Evolutionary conservation across 805 yeast genomes (phyloP), one percentile per base, ranked within the genome.

Genomic region (Clavispora santaluciae): DNA sequence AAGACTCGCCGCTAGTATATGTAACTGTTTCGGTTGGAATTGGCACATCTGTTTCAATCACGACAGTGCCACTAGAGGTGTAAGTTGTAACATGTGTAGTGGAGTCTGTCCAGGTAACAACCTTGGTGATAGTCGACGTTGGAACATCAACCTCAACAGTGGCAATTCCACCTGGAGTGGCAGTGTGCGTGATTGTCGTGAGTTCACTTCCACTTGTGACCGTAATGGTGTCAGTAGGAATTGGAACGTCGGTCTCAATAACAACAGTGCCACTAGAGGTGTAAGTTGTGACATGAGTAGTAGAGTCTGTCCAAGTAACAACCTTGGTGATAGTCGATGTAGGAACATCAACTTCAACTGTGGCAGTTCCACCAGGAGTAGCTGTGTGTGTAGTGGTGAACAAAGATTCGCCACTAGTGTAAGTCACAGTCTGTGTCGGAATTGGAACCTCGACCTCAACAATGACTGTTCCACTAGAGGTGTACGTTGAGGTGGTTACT

Each of bases 311-410:
- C 45, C 49, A 51, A 7, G 56, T 46, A 10, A 22, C 24, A 22
- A 22, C 24, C 10, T 7, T 22, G 24, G 24, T 22, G 10, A 7
- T 22, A 8, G 24, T 8, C 7, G 24, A 22, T 7, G 7, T 8
- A 8, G 52, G 57, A 42, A 35, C 43, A 30, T 61, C 62, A n/a
- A 49, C 54, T 13, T 43, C 43, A 15, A 53, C 57, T 17, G 44
- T 50, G 17, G 55, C 56, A 6, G 60, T 56, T 38, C 36, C 51
- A 6, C 62, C 24, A 13, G 40, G 54, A 6, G 56, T 43, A 11
- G 30, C 23, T 6, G 50, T 48, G 21, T 44, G 38, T n/a, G 53
- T 46, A 15, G 38, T 26, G 7, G 44, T 36, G 33, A 15, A 28
- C 8, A 21, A 7, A 22, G 10, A 7, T 8, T 10, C 10, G 24